Evolutionary conservation across 1,139 yeast genomes (phyloP).

Genomic region (Hanseniaspora uvarum): DNA sequence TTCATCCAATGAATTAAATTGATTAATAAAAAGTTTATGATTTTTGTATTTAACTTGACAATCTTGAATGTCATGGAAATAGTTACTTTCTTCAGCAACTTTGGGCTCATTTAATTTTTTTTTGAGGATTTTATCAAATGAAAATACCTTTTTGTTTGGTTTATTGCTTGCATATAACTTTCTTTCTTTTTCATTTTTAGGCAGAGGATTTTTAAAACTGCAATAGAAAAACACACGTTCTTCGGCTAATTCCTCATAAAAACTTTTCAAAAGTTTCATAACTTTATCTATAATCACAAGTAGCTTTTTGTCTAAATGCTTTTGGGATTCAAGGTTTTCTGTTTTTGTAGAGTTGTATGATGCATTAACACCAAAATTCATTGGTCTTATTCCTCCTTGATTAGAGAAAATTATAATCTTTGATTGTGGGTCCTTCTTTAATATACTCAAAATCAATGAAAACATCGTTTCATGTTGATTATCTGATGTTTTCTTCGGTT

Average conservation of each 20-base stretch:
- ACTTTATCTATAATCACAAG: background rate
- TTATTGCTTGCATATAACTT: background rate
- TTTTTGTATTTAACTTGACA: background rate
- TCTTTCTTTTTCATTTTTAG: background rate
- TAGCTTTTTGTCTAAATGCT: background rate
- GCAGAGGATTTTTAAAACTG: constrained; percentile 5
- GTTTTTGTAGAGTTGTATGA: constrained; percentile 19
- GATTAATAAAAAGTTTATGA: background rate
- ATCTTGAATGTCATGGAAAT: constrained; percentile 9
- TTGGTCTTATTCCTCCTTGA: constrained; percentile 44
- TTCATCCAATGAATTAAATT: constrained; percentile 2
- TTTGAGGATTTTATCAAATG: background rate
- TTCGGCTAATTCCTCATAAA: background rate
- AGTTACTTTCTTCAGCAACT: background rate
- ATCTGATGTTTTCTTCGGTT: background rate
- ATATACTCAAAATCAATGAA: background rate
- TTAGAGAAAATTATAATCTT: constrained; percentile 46
- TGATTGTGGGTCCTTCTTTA: background rate
- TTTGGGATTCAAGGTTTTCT: background rate
- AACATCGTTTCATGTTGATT: constrained; percentile 3
- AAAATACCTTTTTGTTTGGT: background rate
- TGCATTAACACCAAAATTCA: constrained; percentile 34
- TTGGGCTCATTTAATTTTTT: background rate
- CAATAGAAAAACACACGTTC: constrained; percentile 3
- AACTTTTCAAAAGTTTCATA: background rate